phyloP scores from a whole-genome alignment of 805 yeast species.

The Saccharomycopsis sp. region DNA sequence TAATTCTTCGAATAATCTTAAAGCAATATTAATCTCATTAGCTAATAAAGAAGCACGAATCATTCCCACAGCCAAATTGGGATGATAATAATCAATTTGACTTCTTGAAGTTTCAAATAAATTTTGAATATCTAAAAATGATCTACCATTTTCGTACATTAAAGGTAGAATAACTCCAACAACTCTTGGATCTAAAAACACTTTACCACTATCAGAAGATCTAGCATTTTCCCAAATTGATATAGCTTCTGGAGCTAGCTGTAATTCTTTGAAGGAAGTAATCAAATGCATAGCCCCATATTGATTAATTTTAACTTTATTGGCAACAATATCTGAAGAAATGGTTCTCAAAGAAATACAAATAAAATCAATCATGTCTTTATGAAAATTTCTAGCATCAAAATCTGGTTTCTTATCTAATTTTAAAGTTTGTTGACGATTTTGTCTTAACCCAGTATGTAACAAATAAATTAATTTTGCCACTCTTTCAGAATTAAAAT shows the following conservation, averaged over 20 bases:
- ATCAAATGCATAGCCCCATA: constrained; percentile 48
- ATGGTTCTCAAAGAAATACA: constrained; percentile 42
- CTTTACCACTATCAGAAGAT: constrained; percentile 28
- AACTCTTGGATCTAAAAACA: constrained; percentile 53
- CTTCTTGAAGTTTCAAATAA: constrained; percentile 39
- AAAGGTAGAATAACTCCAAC: constrained; percentile 62
- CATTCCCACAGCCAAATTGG: constrained; percentile 55
- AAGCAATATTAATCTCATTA: constrained; percentile 54
- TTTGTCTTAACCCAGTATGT: constrained; percentile 46
- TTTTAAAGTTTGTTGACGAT: constrained; percentile 43
- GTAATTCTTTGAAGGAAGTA: constrained; percentile 50
- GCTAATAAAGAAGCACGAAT: constrained; percentile 62
- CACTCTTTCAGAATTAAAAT: constrained; percentile 35
- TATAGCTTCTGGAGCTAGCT: constrained; percentile 52
- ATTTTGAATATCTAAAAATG: constrained; percentile 48
- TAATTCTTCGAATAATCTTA: constrained; percentile 50
- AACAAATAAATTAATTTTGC: constrained; percentile 40
- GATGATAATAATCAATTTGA: constrained; percentile 25
- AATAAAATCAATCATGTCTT: constrained; percentile 40
- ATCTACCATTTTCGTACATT: constrained; percentile 49
- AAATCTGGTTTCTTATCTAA: constrained; percentile 50
- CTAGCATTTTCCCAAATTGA: constrained; percentile 60
- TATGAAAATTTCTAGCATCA: constrained; percentile 46
- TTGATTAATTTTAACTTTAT: constrained; percentile 34
- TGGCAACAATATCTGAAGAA: constrained; percentile 38